Conservation (phyloP, 1,284 basidiomycete genomes). For the Sporisorium sorghi region DNA sequence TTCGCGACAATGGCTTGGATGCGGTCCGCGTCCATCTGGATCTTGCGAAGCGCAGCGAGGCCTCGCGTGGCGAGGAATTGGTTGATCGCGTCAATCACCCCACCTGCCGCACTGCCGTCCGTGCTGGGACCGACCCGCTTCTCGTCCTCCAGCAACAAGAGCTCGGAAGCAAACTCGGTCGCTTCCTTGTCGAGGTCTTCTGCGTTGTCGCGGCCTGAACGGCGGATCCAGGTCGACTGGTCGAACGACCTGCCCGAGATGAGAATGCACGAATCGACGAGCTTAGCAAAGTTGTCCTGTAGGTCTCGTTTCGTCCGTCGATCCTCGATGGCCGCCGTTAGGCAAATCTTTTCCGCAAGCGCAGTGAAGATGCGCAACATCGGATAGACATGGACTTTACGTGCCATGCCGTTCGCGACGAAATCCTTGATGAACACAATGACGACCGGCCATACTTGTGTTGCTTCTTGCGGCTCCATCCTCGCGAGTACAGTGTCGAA, state of each 20-base stretch:
- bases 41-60: constrained; percentile 81
- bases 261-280: constrained; percentile 82
- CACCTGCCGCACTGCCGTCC: constrained; percentile 3
- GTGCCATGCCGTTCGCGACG: constrained; percentile 69
- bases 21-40: constrained; percentile 87
- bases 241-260: constrained; percentile 82
- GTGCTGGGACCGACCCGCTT: not conserved
- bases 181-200: constrained; percentile 42
- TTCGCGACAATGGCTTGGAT: constrained; percentile 81
- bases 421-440: constrained; percentile 85
- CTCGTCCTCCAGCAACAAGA: constrained; percentile 16
- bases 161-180: constrained; percentile 29
- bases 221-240: constrained; percentile 81
- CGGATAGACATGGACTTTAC: constrained; percentile 76
- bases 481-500: constrained; percentile 86
- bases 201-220: constrained; percentile 75
- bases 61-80: constrained; percentile 79
- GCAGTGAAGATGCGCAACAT: constrained; percentile 83
- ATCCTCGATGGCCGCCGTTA: constrained; percentile 87
- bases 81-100: constrained; percentile 73
- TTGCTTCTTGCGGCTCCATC: constrained; percentile 86
- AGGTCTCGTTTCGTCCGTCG: constrained; percentile 87
- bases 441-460: constrained; percentile 84
- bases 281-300: constrained; percentile 87
- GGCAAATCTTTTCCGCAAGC: constrained; percentile 84